Conservation (phyloP, 2,329 filamentous ascomycete species). For the Penicillium sclerotiorum region DNA sequence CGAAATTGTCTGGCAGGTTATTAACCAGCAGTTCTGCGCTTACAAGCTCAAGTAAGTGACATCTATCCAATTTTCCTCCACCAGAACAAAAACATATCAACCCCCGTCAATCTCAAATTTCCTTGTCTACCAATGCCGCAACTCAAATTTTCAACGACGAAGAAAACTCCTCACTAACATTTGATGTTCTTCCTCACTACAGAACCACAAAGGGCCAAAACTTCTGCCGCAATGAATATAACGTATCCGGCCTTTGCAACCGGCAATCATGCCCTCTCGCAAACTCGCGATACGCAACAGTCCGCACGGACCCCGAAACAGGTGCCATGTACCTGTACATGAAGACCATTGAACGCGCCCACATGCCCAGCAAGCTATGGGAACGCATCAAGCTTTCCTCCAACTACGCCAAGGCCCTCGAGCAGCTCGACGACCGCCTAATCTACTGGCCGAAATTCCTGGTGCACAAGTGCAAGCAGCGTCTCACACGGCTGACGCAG, state of each 20-base stretch:
- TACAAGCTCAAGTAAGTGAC: conserved; percentile 85
- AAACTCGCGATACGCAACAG: conserved; percentile 89
- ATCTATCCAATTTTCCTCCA: background rate
- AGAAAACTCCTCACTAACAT: conserved; percentile 7
- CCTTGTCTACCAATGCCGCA: background rate
- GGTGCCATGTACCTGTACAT: conserved; percentile 92
- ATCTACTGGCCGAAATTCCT: conserved; percentile 96
- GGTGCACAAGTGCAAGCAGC: conserved; percentile 93
- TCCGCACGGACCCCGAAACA: conserved; percentile 78
- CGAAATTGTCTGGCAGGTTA: conserved; percentile 97
- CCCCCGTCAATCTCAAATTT: conserved; percentile 10
- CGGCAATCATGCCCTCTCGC: conserved; percentile 87
- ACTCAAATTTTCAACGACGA: conserved; percentile 4
- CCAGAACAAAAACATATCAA: background rate
- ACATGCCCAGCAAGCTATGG: conserved; percentile 90
- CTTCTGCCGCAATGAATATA: conserved; percentile 96
- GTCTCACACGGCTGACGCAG: conserved; percentile 87
- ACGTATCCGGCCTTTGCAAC: conserved; percentile 80
- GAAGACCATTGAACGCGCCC: conserved; percentile 88
- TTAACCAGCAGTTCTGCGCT: conserved; percentile 91
- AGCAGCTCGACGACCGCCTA: conserved; percentile 81
- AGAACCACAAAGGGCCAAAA: conserved; percentile 83
- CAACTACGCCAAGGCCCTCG: conserved; percentile 88
- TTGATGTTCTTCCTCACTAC: conserved; percentile 5
- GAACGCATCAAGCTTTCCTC: conserved; percentile 85